phyloP scores from a whole-genome alignment of 2,329 filamentous ascomycete genomes.

The Colletotrichum sp. region DNA sequence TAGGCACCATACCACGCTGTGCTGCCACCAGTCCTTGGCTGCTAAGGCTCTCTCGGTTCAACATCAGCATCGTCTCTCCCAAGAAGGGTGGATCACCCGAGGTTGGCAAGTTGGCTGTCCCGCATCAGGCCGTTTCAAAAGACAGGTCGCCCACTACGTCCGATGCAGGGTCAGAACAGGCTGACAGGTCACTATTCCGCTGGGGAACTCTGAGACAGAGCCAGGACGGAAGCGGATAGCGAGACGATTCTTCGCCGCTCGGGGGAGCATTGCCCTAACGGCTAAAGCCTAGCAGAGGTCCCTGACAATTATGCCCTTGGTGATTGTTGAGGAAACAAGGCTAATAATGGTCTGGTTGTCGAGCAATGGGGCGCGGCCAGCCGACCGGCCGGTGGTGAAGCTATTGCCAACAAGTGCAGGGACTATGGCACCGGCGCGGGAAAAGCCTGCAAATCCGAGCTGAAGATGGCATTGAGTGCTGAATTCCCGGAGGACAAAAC shows the following conservation, averaged over 20 bases:
- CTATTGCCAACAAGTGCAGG: slow-evolving; percentile 3
- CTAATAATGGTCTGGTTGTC: neutral
- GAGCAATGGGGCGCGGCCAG: neutral
- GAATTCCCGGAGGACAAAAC: neutral
- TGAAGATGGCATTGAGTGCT: neutral
- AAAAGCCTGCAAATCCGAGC: neutral
- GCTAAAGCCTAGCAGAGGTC: neutral
- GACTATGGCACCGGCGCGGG: neutral
- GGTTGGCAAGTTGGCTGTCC: neutral
- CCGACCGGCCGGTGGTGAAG: neutral
- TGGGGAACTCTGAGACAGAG: slow-evolving; percentile 19
- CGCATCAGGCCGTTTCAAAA: slow-evolving; percentile 15
- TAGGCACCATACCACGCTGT: neutral
- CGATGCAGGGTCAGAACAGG: slow-evolving; percentile 3
- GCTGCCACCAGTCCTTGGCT: neutral
- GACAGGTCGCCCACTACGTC: slow-evolving; percentile 6
- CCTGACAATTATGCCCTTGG: neutral
- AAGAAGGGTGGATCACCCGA: neutral
- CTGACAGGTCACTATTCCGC: neutral
- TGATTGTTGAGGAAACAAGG: neutral
- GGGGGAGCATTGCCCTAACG: neutral
- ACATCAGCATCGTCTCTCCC: neutral
- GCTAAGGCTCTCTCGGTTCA: neutral
- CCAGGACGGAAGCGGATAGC: slow-evolving; percentile 9
- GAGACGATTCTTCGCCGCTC: neutral